These are phyloP conservation scores for Petunia axillaris DNA, from an alignment of 257 asterid genomes.

Conservation along the genomic window DNA sequence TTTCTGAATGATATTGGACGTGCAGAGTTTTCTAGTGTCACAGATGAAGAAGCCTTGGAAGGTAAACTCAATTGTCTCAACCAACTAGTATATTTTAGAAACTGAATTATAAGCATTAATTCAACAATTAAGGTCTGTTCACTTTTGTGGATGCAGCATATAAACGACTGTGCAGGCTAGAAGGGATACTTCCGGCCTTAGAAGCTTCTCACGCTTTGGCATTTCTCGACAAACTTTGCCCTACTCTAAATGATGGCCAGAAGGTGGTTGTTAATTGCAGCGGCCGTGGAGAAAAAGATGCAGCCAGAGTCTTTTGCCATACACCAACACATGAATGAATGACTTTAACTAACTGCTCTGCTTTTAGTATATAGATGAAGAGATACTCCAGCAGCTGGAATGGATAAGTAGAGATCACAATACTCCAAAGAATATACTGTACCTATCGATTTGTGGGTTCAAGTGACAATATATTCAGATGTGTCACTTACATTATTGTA, in stretches of 20 bases:
- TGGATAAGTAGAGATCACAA: too few species aligned
- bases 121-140: background rate
- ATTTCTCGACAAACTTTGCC: constrained; percentile 59
- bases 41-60: constrained; percentile 71
- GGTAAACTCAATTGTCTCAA: constrained; percentile 42
- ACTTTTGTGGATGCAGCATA: constrained; percentile 46
- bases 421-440: too few species aligned
- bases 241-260: constrained; percentile 47
- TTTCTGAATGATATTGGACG: constrained; percentile 72
- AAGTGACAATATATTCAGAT: too few species aligned
- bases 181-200: constrained; percentile 77
- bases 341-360: too few species aligned
- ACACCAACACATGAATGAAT: constrained; percentile 17
- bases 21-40: constrained; percentile 56
- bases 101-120: too few species aligned
- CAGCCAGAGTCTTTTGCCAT: constrained; percentile 38
- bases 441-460: too few species aligned
- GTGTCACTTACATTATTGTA: too few species aligned
- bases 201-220: constrained; percentile 87
- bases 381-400: too few species aligned
- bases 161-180: constrained; percentile 51
- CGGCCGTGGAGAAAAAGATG: constrained; percentile 84
- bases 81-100: too few species aligned
- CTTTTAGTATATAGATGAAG: too few species aligned
- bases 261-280: constrained; percentile 80